These are phyloP conservation scores for Neurospora intermedia DNA, from an alignment of 495 filamentous ascomycete species.

Conservation along the genomic window DNA sequence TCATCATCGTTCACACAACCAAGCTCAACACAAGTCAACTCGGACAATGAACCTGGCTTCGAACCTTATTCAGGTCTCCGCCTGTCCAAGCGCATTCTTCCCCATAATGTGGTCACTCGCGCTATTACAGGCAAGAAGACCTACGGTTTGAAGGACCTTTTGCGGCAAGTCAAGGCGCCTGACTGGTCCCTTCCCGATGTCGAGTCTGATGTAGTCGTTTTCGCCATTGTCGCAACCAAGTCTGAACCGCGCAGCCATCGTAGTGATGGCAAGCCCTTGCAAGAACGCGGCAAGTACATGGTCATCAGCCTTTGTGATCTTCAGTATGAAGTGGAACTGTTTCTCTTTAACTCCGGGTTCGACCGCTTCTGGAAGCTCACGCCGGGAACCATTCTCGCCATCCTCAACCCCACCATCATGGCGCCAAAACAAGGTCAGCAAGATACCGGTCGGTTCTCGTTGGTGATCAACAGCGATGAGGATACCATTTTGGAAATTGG, in stretches of 20 bases:
- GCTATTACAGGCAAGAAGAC: constrained; percentile 65
- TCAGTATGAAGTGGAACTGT: constrained; percentile 83
- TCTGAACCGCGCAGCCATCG: constrained; percentile 65
- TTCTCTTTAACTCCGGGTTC: constrained; percentile 84
- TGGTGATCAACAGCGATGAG: constrained; percentile 70
- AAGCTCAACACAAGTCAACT: neutral
- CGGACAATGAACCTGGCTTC: constrained; percentile 38
- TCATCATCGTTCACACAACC: neutral
- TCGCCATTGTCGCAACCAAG: constrained; percentile 79
- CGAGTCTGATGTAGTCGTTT: constrained; percentile 75
- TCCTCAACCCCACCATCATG: constrained; percentile 89
- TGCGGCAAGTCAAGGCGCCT: constrained; percentile 71
- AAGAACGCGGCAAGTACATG: constrained; percentile 75
- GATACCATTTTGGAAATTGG: constrained; percentile 90
- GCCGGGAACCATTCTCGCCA: constrained; percentile 76
- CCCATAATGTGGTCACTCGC: constrained; percentile 65
- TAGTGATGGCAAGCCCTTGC: constrained; percentile 38
- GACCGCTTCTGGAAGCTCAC: constrained; percentile 83
- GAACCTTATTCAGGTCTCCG: constrained; percentile 81
- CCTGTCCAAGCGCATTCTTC: constrained; percentile 75
- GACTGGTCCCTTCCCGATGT: constrained; percentile 77
- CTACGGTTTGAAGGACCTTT: constrained; percentile 69
- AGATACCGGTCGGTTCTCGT: constrained; percentile 71
- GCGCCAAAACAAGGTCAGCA: constrained; percentile 62
- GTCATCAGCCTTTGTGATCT: constrained; percentile 77